Base-by-base conservation (phyloP, 1,284 basidiomycete genomes). In the Waitea zeae region DNA sequence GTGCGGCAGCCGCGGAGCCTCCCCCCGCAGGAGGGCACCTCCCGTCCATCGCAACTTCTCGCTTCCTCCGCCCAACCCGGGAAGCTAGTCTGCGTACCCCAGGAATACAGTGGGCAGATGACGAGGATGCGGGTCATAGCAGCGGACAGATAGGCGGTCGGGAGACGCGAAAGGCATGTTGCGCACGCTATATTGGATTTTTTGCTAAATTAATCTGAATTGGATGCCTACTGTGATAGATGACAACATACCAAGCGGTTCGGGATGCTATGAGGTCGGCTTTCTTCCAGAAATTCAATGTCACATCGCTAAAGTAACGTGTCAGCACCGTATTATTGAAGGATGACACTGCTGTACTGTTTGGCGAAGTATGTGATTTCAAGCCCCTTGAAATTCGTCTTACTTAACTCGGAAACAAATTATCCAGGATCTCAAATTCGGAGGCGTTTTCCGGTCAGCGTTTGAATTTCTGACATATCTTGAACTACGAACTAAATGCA, bases 201-300 rank as follows among this genome's bases (percentile, higher is more conserved):
- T n/a, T n/a, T 26, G 7, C 22, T 7, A 14, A 30, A 30, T 15
- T 30, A 6, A 15, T 30, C 29, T 30, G 29, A 26, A 7, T 26
- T n/a, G n/a, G n/a, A n/a, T n/a, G n/a, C n/a, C n/a, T n/a, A n/a
- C n/a, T n/a, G n/a, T 67, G 83, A 38, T 83, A 86, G 58, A 89
- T 89, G 83, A 92, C 90, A 49, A 59, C 78, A 41, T 89, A 88
- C 51, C 87, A 90, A 50, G 79, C 87, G 1, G 67, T 92, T n/a
- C 66, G 87, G 31, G 87, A 90, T 51, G 83, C 83, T 3, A 68
- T 90, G 61, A 79, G 79, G 81, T 79, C 46, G 38, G 29, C 29
- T 30, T 9, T 12, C 9, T 26, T 26, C 22, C n/a, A n/a, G 22
- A n/a, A n/a, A 26, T 26, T 26, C 22, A n/a, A n/a, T 7, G 7